Percentiles rank a stretch among this genome's conserved stretches.
Conservation (phyloP, 1,284 basidiomycete species). For the Inonotus obliquus region DNA sequence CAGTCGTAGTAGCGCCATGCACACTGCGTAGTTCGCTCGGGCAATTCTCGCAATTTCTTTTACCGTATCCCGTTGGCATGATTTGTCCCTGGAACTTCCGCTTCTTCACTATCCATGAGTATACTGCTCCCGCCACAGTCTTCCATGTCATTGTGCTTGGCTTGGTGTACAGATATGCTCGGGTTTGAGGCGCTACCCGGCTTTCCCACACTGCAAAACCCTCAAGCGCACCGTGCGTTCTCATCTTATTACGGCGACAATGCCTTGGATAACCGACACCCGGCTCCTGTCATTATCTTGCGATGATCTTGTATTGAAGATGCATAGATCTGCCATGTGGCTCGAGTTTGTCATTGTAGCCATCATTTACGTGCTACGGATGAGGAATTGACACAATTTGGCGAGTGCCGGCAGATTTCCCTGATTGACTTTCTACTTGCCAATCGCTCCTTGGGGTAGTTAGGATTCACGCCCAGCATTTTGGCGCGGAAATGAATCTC, state of each 20-base stretch:
- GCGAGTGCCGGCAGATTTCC: neutral
- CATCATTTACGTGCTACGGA: neutral
- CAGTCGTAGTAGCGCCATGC: neutral
- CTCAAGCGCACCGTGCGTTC: neutral
- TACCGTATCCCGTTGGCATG: neutral
- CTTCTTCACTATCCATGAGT: neutral
- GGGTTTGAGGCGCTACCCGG: neutral
- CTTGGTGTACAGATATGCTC: neutral
- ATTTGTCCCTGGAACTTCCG: neutral
- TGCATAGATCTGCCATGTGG: neutral
- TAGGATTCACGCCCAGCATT: neutral
- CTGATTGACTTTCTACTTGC: constrained; percentile 3
- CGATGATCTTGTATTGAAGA: neutral
- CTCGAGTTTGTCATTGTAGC: neutral
- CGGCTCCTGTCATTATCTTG: neutral
- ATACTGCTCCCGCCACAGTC: neutral
- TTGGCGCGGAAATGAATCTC: neutral
- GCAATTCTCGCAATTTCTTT: neutral
- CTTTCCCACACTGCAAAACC: neutral
- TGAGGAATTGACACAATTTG: neutral
- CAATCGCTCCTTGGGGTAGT: neutral
- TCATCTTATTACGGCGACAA: neutral
- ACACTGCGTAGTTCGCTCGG: neutral
- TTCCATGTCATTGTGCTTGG: neutral
- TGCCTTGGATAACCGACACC: neutral